Conservation (phyloP, 306 rosid species). For the Trifolium dubium region DNA sequence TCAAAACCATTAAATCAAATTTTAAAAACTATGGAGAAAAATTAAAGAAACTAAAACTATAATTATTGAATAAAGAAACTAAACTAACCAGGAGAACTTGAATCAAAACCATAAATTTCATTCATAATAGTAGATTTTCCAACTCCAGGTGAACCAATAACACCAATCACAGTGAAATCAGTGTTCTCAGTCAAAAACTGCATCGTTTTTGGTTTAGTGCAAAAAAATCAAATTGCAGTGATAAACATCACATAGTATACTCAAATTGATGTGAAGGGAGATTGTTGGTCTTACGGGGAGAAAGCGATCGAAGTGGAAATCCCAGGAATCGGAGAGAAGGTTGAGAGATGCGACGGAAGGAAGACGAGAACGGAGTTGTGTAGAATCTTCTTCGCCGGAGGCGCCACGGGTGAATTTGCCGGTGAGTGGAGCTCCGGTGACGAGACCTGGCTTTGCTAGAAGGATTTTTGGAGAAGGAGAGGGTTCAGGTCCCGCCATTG, state of each 20-base stretch:
- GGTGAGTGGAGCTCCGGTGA: slow-evolving; percentile 58
- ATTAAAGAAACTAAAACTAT: neutral
- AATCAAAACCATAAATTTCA: slow-evolving; percentile 83
- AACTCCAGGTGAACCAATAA: slow-evolving; percentile 85
- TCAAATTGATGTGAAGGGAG: too few relatives aligned
- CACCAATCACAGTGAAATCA: slow-evolving; percentile 83
- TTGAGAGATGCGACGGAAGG: slow-evolving; percentile 87
- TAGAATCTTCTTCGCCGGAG: slow-evolving; percentile 64
- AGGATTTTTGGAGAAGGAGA: slow-evolving; percentile 78
- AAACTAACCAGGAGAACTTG: slow-evolving; percentile 72
- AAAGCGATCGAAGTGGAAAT: slow-evolving; percentile 88
- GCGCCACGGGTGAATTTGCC: slow-evolving; percentile 65
- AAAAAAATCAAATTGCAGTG: neutral
- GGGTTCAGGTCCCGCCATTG: slow-evolving; percentile 52
- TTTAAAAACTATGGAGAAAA: neutral
- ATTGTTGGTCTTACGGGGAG: slow-evolving; percentile 62
- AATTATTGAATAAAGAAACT: neutral
- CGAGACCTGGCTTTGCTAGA: slow-evolving; percentile 77
- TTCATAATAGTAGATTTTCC: slow-evolving; percentile 92
- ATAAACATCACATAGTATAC: too few relatives aligned
- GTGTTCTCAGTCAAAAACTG: slow-evolving; percentile 91
- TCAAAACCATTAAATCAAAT: slow-evolving; percentile 1
- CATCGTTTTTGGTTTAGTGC: slow-evolving; percentile 13
- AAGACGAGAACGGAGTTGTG: slow-evolving; percentile 71
- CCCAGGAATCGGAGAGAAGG: slow-evolving; percentile 93